These are phyloP conservation scores for Zymoseptoria tritici DNA, from an alignment of 2,329 filamentous ascomycete genomes.

Conservation along the genomic window DNA sequence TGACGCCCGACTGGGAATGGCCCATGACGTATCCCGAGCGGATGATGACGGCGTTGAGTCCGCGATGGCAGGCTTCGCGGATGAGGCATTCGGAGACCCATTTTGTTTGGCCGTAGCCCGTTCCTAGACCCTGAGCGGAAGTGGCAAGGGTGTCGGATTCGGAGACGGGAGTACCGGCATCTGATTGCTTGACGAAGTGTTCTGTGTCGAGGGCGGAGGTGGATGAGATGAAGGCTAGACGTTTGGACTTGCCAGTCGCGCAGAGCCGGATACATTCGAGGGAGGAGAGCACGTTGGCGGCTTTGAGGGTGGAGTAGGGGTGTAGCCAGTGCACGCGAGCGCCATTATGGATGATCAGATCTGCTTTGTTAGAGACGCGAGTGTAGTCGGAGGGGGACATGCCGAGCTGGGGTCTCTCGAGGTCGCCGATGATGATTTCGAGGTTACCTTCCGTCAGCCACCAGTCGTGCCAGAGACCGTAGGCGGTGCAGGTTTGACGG, in stretches of 20 bases:
- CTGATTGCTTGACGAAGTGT: constrained; percentile 68
- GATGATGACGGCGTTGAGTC: constrained; percentile 67
- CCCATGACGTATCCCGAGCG: constrained; percentile 82
- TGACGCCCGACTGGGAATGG: constrained; percentile 60
- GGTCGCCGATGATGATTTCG: constrained; percentile 62
- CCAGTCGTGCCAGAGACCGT: constrained; percentile 67
- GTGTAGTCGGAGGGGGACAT: constrained; percentile 61
- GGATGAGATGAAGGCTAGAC: constrained; percentile 73
- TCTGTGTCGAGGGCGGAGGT: constrained; percentile 77
- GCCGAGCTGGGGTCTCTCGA: constrained; percentile 66
- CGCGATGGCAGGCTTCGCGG: constrained; percentile 68
- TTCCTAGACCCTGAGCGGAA: constrained; percentile 67
- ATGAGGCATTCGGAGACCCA: constrained; percentile 71
- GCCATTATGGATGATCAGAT: constrained; percentile 71
- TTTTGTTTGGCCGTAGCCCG: constrained; percentile 87
- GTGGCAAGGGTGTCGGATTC: constrained; percentile 75
- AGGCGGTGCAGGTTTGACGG: constrained; percentile 60
- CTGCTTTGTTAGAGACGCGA: constrained; percentile 55
- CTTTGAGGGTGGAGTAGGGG: constrained; percentile 63
- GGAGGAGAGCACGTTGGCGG: constrained; percentile 73
- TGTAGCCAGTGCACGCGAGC: constrained; percentile 73
- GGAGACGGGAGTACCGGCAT: constrained; percentile 58
- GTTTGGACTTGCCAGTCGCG: constrained; percentile 68
- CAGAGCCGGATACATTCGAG: constrained; percentile 71
- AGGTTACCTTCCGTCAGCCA: constrained; percentile 56